Evolutionary conservation across 495 filamentous ascomycete species (phyloP), one percentile per base, ranked within the genome.

Genomic region (Haplographium delicatum): DNA sequence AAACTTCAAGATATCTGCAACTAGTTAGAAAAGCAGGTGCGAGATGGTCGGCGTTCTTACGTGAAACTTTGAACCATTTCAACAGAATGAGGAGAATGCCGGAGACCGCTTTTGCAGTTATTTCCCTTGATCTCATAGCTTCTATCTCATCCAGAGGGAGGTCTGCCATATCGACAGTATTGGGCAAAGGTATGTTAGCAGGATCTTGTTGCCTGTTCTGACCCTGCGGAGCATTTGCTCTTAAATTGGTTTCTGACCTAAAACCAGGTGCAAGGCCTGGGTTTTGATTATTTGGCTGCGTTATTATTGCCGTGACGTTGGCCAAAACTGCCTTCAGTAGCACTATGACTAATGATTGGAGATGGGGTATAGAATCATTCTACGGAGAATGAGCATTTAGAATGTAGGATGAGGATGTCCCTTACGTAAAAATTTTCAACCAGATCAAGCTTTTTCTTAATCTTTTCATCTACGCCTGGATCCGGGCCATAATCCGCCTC

Each of bases 31-130:
- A 18, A 11, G 1, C 13, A 42, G 13, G 20, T n/a, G 18, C 16
- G 34, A 50, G 48, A 25, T 30, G 22, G 20, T 15, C 10, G 8
- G 25, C 13, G 9, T 11, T 72, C 88, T 70, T 69, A 95, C 91
- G 91, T 52, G 89, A 95, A 54, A 91, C 73, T 65, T 96, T 94
- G 62, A 97, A 88, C 93, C 93, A 98, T 68, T 96, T 97, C 46
- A 97, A 65, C 20, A 98, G 63, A 23, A 95, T 78, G 26, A 97
- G 67, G 35, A 97, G 66, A 50, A 89, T 83, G 0, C 85, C 91
- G 28, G 89, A 91, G 5, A 95, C 83, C 3, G 91, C 91, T 67
- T 98, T 98, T 23, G 81, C 81, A 15, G 84, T 83, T 44, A 97
- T 93, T 62, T 98, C 93, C 34, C 89, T 78, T 25, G 80, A 76